These are phyloP conservation scores for Rhododendron ovatum DNA, from an alignment of 148 eudicot species.

Conservation along the genomic window DNA sequence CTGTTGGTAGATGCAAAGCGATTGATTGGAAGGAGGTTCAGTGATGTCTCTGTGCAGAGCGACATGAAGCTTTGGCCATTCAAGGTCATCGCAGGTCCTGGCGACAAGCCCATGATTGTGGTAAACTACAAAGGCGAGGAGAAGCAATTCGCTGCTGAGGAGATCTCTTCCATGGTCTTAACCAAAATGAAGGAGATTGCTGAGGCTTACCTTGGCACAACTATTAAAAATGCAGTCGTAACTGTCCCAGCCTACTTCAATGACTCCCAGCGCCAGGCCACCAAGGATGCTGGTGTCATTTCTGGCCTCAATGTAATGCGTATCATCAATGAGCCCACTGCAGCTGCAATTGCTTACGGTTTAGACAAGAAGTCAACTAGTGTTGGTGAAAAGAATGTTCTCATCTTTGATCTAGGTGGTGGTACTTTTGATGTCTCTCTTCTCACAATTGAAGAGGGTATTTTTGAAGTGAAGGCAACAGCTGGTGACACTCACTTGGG, in stretches of 20 bases:
- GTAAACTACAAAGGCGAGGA: constrained; percentile 29
- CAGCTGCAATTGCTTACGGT: constrained; percentile 40
- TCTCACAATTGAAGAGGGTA: constrained; percentile 30
- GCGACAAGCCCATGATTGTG: constrained; percentile 30
- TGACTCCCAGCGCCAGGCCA: constrained; percentile 38
- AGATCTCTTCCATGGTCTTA: constrained; percentile 37
- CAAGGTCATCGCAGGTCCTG: constrained; percentile 27
- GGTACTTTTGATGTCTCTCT: constrained; percentile 33
- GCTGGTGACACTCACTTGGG: constrained; percentile 40
- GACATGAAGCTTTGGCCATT: constrained; percentile 32
- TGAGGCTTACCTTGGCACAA: constrained; percentile 22
- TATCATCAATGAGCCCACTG: constrained; percentile 34
- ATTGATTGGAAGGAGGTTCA: constrained; percentile 29
- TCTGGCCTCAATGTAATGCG: constrained; percentile 38
- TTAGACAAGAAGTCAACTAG: constrained; percentile 26
- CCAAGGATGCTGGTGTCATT: constrained; percentile 33
- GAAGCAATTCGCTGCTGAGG: constrained; percentile 33
- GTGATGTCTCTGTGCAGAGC: constrained; percentile 27
- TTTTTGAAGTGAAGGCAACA: constrained; percentile 30
- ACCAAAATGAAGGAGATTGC: constrained; percentile 32
- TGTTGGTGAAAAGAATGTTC: constrained; percentile 28
- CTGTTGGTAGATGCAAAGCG: constrained; percentile 28
- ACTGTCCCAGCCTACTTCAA: constrained; percentile 38
- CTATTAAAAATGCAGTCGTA: constrained; percentile 26
- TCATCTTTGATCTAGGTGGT: constrained; percentile 37